These are phyloP conservation scores for Buddleja alternifolia DNA, from an alignment of 257 asterid species.

Conservation along the genomic window DNA sequence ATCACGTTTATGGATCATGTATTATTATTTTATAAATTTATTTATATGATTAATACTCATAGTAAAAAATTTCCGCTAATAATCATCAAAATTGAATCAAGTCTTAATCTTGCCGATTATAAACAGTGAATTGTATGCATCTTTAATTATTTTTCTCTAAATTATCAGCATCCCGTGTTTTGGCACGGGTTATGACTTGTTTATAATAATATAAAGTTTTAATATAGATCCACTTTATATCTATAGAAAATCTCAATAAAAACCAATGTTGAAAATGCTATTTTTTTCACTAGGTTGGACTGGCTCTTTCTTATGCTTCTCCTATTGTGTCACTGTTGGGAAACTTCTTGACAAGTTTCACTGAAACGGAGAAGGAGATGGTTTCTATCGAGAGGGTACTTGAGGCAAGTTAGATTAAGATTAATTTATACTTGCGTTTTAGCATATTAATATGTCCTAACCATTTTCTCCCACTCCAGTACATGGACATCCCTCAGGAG, in stretches of 20 bases:
- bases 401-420: slow-evolving; percentile 55
- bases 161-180: too few relatives aligned
- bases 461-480: slow-evolving; percentile 43
- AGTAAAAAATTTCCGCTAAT: too few relatives aligned
- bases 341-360: slow-evolving; percentile 89
- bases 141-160: too few relatives aligned
- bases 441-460: slow-evolving; percentile 2
- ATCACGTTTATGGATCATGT: too few relatives aligned
- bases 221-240: too few relatives aligned
- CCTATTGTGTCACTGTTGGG: slow-evolving; percentile 85
- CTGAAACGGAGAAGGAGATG: slow-evolving; percentile 99
- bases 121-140: too few relatives aligned
- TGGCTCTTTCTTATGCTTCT: slow-evolving; percentile 95
- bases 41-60: too few relatives aligned
- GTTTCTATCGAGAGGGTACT: slow-evolving; percentile 95
- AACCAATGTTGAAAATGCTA: not conserved
- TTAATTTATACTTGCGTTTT: not conserved
- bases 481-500: slow-evolving; percentile 86
- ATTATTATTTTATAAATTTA: too few relatives aligned
- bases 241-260: not conserved
- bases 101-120: too few relatives aligned
- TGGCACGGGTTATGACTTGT: too few relatives aligned
- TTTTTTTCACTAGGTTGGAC: slow-evolving; percentile 65
- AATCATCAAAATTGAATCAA: too few relatives aligned
- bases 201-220: too few relatives aligned